These are phyloP conservation scores for Plasmodium gaboni DNA, from an alignment of 169 alveolate species.

Conservation along the genomic window DNA sequence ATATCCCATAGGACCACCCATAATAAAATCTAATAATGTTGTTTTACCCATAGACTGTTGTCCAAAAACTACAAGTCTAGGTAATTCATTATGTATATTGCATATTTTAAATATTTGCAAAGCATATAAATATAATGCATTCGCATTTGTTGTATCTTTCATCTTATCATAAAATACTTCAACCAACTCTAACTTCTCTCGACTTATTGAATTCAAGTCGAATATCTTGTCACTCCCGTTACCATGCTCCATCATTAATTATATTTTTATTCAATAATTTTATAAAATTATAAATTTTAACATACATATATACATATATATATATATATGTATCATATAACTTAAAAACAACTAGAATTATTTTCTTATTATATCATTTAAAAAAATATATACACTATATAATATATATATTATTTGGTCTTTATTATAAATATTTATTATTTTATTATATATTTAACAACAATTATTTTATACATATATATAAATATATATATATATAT, in stretches of 20 bases:
- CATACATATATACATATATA: not conserved
- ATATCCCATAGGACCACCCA: slow-evolving; percentile 94
- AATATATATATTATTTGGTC: too few relatives aligned
- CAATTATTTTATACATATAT: too few relatives aligned
- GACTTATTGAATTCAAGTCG: slow-evolving; percentile 74
- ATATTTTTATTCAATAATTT: slow-evolving; percentile 5
- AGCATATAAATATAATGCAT: slow-evolving; percentile 86
- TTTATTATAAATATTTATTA: too few relatives aligned
- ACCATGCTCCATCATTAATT: slow-evolving; percentile 48
- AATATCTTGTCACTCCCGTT: slow-evolving; percentile 65
- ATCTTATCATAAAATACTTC: slow-evolving; percentile 71
- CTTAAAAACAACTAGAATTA: too few relatives aligned
- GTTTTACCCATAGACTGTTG: slow-evolving; percentile 94
- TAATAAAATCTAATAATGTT: slow-evolving; percentile 90
- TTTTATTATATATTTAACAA: too few relatives aligned
- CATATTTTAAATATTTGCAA: slow-evolving; percentile 89
- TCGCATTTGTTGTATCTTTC: slow-evolving; percentile 84
- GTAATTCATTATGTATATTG: slow-evolving; percentile 91
- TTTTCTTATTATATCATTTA: too few relatives aligned
- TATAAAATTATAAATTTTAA: too few relatives aligned
- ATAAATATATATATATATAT: too few relatives aligned
- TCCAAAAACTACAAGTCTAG: slow-evolving; percentile 92
- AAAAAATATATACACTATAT: not conserved
- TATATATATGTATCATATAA: not conserved
- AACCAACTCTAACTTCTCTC: slow-evolving; percentile 63